A percentile compares a stretch with the other conserved stretches of the same genome.
These are phyloP conservation scores for Alternaria triticina DNA, from an alignment of 2,329 filamentous ascomycete genomes.

Conservation along the genomic window DNA sequence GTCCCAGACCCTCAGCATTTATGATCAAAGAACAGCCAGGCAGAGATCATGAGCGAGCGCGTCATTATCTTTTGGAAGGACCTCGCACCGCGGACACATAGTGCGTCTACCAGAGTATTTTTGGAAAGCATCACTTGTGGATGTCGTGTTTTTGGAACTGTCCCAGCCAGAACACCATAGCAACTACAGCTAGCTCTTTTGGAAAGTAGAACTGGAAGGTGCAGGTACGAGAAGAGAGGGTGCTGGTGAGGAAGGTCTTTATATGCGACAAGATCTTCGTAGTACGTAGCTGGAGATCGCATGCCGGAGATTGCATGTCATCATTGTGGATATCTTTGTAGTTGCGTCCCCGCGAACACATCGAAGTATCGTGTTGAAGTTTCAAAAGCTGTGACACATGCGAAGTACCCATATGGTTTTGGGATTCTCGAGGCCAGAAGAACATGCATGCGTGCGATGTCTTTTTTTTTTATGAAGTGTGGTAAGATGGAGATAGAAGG, in stretches of 20 bases:
- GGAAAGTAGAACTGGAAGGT: background rate
- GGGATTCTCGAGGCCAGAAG: fast-evolving
- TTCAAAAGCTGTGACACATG: background rate
- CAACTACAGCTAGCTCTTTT: too few species aligned
- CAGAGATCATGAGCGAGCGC: too few species aligned
- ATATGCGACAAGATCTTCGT: background rate
- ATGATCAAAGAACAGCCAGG: too few species aligned
- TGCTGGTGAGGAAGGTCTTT: background rate
- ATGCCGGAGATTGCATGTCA: fast-evolving
- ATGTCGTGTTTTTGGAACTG: too few species aligned
- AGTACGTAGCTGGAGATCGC: background rate
- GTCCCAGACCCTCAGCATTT: too few species aligned
- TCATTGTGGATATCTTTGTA: fast-evolving
- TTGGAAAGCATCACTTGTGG: too few species aligned
- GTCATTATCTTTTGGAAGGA: too few species aligned
- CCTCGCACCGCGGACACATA: too few species aligned
- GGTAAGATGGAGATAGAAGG: background rate
- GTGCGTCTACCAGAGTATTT: too few species aligned
- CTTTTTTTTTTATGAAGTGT: background rate
- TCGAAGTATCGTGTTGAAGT: background rate
- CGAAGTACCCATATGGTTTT: background rate
- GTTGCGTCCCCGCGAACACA: background rate
- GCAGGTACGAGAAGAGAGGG: background rate
- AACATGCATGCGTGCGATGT: too few species aligned
- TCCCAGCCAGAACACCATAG: too few species aligned